Conservation (phyloP, 371 early-diverging fungal species). For the Mucor irregularis region DNA sequence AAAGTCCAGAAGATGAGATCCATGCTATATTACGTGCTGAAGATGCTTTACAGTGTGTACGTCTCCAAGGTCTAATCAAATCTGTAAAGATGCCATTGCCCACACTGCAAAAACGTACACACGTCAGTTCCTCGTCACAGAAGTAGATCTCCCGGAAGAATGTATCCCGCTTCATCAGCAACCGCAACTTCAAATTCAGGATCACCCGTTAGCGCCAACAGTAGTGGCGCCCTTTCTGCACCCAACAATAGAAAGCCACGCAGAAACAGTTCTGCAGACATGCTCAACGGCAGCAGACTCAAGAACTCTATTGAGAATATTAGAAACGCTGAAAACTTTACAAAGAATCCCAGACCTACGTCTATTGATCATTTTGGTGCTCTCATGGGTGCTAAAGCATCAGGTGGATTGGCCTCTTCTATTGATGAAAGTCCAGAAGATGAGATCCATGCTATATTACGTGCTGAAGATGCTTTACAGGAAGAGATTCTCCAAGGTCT, state of each 20-base stretch:
- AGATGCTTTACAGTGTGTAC: conserved; percentile 80
- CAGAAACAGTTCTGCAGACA: conserved; percentile 49
- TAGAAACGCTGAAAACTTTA: conserved; percentile 33
- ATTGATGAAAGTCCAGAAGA: conserved; percentile 51
- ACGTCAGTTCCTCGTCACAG: conserved; percentile 7
- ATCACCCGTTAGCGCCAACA: neutral
- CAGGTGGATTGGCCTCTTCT: conserved; percentile 23
- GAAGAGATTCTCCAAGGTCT: conserved; percentile 89
- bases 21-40: conserved; percentile 65
- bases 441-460: conserved; percentile 55
- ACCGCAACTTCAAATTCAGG: neutral
- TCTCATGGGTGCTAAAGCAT: conserved; percentile 18
- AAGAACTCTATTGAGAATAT: conserved; percentile 43
- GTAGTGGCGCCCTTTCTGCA: neutral
- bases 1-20: conserved; percentile 53
- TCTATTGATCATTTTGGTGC: conserved; percentile 41
- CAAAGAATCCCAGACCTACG: conserved; percentile 42
- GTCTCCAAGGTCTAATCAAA: conserved; percentile 85
- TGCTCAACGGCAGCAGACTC: conserved; percentile 24
- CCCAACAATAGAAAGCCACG: conserved; percentile 23
- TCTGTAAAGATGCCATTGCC: conserved; percentile 89
- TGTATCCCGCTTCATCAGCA: neutral
- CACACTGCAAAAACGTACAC: conserved; percentile 64
- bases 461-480: conserved; percentile 76
- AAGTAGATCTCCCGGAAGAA: conserved; percentile 15